Base-by-base conservation (phyloP, 2,329 filamentous ascomycete species). In the Emmonsiellopsis sp. region DNA sequence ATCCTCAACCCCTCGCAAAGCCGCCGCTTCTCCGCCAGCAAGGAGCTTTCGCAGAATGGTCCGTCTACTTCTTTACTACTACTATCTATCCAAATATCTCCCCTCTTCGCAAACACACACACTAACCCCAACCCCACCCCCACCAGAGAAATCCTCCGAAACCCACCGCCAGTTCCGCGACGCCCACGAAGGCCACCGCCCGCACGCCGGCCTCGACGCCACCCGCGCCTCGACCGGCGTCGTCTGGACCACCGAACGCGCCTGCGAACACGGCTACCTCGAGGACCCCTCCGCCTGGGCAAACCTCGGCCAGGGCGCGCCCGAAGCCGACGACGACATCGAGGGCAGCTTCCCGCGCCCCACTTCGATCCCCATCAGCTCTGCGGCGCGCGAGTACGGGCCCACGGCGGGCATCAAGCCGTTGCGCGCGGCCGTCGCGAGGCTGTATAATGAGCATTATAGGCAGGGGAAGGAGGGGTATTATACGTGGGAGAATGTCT, bases 401-500 rank as follows among this genome's bases (percentile, higher is more conserved):
- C 92, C 92, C 33, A 96, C 91, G 5, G 90, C 92, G 40, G 92
- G 92, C 64, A 97, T 96, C 77, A 92, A 89, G 74, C 85, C 88
- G 31, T 77, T 97, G 59, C 81, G 92, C 61, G 87, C 89, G 65
- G 92, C 92, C 14, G 90, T 97, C 44, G 92, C 92, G 54, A 83
- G 84, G 55, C 80, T 97, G 57, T 97, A 97, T 80, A 97, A 97
- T 65, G 86, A 86, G 69, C 87, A 92, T 70, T 92, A 96, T 65
- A 84, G 92, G 59, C 75, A 92, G 73, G 89, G 87, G 65, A 94
- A 93, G 75, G 79, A 83, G 9, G 79, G 94, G 73, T 97, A 27
- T 27, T 27, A 97, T 70, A 94, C 88, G 5, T 96, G 88, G 87
- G 92, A 97, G 77, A 97, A 97, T 69, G 92, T 96, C 14, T 91